Base-by-base conservation (phyloP, 1,284 basidiomycete species). In the Chondrostereum purpureum region DNA sequence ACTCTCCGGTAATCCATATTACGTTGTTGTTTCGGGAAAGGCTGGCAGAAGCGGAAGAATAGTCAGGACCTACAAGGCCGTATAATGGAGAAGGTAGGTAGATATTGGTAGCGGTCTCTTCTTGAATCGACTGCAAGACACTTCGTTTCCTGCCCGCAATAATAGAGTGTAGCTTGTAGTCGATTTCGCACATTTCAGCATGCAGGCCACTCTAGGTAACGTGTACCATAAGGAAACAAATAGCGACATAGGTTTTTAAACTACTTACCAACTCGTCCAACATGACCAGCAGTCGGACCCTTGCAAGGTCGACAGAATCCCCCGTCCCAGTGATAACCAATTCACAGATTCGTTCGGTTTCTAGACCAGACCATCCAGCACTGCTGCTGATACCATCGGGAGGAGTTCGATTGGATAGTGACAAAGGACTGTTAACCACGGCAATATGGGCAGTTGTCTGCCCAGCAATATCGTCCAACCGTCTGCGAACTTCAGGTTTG, bases 1-100 rank as follows among this genome's bases (percentile, higher is more conserved):
- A 97, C 66, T 98, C 94, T 44, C 95, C 95, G 0, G 95, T 96
- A 57, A 99, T 95, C 86, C 92, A 96, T 48, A 98, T 87, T 33
- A 85, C 71, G 63, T 92, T 92, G 59, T 72, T 73, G 65, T 81
- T 75, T 65, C 71, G 68, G 34, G 64, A 53, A 19, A 66, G 60
- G 22, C 66, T 60, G 43, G 67, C 54, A 16, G 63, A 48, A 27
- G 68, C 58, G 8, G 67, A 56, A 22, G 63, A 61, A 20, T 69
- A 55, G 47, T 86, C 82, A 16, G 79, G 73, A 17, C 84, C 85
- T 39, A 94, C 74, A 16, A 94, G 78, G 39, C 90, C 92, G 53
- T 93, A 88, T 44, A 98, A 72, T 36, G 92, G 85, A 4, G 92
- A 91, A 21, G 95, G 92, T 53, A 92, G 77, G 65, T 98, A 99